Evolutionary conservation across 2,329 filamentous ascomycete genomes (phyloP).

Genomic region (Penicillium sp.): DNA sequence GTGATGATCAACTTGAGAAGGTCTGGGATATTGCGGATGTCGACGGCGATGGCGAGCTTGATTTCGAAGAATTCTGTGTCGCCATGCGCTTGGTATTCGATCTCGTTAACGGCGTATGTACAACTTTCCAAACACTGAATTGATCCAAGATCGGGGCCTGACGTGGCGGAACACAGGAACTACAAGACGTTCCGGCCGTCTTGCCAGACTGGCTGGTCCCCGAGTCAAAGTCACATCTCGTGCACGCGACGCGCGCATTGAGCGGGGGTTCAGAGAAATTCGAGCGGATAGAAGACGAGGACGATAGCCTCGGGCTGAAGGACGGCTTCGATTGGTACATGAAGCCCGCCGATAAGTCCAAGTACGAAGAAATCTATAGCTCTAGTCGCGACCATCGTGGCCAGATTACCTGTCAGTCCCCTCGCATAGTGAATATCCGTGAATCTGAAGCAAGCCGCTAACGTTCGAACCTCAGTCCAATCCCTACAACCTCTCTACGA

Average conservation of each 20-base stretch:
- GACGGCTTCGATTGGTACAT: constrained; percentile 99
- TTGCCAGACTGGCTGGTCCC: constrained; percentile 96
- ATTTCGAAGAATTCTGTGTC: constrained; percentile 99
- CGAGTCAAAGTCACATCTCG: constrained; percentile 87
- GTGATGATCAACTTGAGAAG: constrained; percentile 83
- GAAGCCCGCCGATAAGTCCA: constrained; percentile 82
- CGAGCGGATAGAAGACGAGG: constrained; percentile 74
- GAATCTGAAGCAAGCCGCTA: constrained; percentile 1
- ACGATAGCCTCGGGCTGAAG: constrained; percentile 79
- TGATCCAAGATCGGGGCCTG: constrained; percentile 1
- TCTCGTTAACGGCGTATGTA: constrained; percentile 82
- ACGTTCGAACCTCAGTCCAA: constrained; percentile 55
- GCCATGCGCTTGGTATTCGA: constrained; percentile 98
- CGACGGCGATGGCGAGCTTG: constrained; percentile 93
- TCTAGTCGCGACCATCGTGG: constrained; percentile 86
- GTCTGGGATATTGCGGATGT: constrained; percentile 98
- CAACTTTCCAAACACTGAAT: background rate
- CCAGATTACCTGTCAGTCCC: constrained; percentile 68
- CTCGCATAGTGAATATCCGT: background rate
- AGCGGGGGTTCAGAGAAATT: constrained; percentile 78
- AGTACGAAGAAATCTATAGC: constrained; percentile 97
- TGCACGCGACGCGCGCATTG: constrained; percentile 77
- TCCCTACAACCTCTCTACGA: constrained; percentile 81
- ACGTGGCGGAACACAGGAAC: constrained; percentile 60
- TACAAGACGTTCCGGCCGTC: constrained; percentile 76